Conservation (phyloP, 164 flowering plant species). For the Vitis vinifera region DNA sequence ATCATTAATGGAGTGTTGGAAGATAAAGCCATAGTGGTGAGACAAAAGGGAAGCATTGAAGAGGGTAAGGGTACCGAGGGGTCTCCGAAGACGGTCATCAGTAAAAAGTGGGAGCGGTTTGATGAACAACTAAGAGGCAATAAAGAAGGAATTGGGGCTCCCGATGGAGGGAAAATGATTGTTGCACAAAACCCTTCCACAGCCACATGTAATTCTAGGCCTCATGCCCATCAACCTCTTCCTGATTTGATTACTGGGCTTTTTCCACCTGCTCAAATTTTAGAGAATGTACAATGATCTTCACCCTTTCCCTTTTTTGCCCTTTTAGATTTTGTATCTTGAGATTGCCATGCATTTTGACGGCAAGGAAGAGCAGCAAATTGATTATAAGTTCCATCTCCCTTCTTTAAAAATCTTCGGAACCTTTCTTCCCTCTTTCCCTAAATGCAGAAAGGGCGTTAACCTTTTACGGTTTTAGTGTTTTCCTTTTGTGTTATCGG, state of each 20-base stretch:
- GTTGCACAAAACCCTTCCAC: slow-evolving; percentile 14
- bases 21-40: slow-evolving; percentile 8
- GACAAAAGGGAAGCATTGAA: neutral
- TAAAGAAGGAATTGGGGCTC: neutral
- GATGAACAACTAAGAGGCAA: slow-evolving; percentile 43
- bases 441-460: no score
- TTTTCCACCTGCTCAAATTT: no score
- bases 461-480: no score
- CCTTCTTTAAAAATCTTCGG: no score
- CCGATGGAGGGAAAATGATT: neutral
- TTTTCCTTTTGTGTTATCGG: no score
- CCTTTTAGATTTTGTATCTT: no score
- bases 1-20: slow-evolving; percentile 36
- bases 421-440: no score
- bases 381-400: no score
- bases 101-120: slow-evolving; percentile 68
- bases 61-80: slow-evolving; percentile 13
- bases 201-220: neutral
- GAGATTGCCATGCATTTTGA: no score
- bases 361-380: no score
- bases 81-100: slow-evolving; percentile 40
- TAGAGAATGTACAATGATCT: no score
- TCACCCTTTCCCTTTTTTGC: neutral
- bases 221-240: slow-evolving; percentile 10
- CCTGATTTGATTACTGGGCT: slow-evolving; percentile 32